phyloP scores from a whole-genome alignment of 2,329 filamentous ascomycete species.

The Penicillium brevicompactum region DNA sequence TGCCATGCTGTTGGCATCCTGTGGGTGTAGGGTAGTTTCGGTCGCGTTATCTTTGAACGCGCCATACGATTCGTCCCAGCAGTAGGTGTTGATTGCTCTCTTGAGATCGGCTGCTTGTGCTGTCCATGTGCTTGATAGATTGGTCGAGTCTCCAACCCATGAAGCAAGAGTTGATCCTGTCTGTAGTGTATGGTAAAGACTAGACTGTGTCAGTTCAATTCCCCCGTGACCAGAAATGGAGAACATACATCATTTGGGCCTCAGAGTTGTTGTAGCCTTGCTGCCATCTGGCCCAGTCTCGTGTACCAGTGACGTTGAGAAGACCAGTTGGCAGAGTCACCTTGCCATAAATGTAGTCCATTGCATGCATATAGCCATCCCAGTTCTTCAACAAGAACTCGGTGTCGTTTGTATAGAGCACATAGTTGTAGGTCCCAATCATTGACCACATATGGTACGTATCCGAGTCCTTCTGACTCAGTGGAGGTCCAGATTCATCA shows the following conservation, averaged over 20 bases:
- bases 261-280: constrained; percentile 55
- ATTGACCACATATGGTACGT: constrained; percentile 55
- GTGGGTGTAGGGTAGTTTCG: constrained; percentile 55
- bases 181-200: constrained; percentile 56
- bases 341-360: constrained; percentile 50
- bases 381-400: constrained; percentile 52
- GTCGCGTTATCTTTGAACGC: constrained; percentile 59
- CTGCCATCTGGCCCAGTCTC: constrained; percentile 56
- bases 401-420: constrained; percentile 57
- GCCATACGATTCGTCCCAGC: constrained; percentile 53
- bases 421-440: constrained; percentile 61
- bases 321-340: constrained; percentile 49
- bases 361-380: constrained; percentile 51
- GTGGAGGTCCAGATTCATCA: constrained; percentile 38
- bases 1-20: constrained; percentile 63
- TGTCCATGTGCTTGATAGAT: constrained; percentile 45
- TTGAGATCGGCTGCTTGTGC: constrained; percentile 41
- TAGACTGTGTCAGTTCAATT: constrained; percentile 9
- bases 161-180: constrained; percentile 56
- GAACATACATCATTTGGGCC: constrained; percentile 51
- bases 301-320: constrained; percentile 51
- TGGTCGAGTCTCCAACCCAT: constrained; percentile 48
- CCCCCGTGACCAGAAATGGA: background rate
- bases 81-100: constrained; percentile 48
- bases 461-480: constrained; percentile 36